Evolutionary conservation across 345 rosid species (phyloP).

Genomic region (Lenwebbia sp.): DNA sequence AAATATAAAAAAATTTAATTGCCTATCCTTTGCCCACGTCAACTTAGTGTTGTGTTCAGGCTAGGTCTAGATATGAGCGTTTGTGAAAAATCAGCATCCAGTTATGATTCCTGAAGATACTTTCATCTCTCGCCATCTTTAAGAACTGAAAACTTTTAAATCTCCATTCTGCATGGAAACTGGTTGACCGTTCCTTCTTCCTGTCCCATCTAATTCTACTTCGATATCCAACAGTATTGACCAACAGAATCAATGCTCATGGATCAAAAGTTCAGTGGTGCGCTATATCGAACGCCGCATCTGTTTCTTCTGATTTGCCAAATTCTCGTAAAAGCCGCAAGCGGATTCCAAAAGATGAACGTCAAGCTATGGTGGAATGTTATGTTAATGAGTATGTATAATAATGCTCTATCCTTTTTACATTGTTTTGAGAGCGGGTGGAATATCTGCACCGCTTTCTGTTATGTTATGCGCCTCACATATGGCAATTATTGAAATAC

Average conservation of each 20-base stretch:
- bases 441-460: background rate
- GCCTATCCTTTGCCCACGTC: background rate
- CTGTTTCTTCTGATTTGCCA: slow-evolving; percentile 19
- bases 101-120: background rate
- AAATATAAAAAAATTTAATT: background rate
- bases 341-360: slow-evolving; percentile 25
- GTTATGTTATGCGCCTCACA: background rate
- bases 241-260: background rate
- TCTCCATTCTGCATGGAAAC: background rate
- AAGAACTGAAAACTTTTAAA: background rate
- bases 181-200: background rate
- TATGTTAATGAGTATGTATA: slow-evolving; percentile 23
- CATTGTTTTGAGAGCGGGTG: background rate
- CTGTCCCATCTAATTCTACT: background rate
- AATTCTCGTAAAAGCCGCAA: slow-evolving; percentile 6
- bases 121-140: background rate
- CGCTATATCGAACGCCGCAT: slow-evolving; percentile 21
- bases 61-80: background rate
- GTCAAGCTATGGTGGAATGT: slow-evolving; percentile 29
- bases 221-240: background rate
- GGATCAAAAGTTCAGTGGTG: slow-evolving; percentile 15
- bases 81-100: background rate
- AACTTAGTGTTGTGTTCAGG: background rate
- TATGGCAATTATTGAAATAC: background rate
- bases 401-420: background rate